These are phyloP conservation scores for Pythium vanterpoolii DNA, from an alignment of 352 stramenopile species.

Conservation along the genomic window DNA sequence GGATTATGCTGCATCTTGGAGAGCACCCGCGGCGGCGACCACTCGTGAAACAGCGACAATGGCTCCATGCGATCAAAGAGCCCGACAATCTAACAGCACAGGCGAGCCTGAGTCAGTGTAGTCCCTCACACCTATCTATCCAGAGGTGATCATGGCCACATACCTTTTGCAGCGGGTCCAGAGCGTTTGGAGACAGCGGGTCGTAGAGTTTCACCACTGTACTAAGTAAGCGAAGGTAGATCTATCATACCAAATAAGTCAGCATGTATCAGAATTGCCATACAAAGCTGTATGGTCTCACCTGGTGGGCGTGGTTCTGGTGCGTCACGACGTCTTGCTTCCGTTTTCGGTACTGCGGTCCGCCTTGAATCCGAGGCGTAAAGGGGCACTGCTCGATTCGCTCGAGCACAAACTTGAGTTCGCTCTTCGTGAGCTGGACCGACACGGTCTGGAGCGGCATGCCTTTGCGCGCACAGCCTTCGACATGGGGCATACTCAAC, in stretches of 20 bases:
- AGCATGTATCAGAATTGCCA: too few species aligned
- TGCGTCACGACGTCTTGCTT: constrained; percentile 45
- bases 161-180: constrained; percentile 65
- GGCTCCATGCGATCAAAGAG: constrained; percentile 64
- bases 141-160: neutral
- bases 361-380: constrained; percentile 45
- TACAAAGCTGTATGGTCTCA: too few species aligned
- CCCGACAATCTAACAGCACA: constrained; percentile 40
- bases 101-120: neutral
- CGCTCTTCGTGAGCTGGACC: constrained; percentile 79
- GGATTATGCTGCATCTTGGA: constrained; percentile 39
- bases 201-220: constrained; percentile 61
- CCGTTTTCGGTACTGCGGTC: constrained; percentile 61
- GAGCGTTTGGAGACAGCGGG: constrained; percentile 34
- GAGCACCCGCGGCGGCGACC: constrained; percentile 62
- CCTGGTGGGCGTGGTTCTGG: constrained; percentile 80
- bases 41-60: constrained; percentile 72
- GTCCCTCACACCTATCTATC: neutral
- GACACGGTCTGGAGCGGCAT: constrained; percentile 70
- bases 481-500: constrained; percentile 84
- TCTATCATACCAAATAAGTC: constrained; percentile 26
- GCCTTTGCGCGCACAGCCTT: constrained; percentile 74
- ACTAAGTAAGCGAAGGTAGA: constrained; percentile 65
- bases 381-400: constrained; percentile 73
- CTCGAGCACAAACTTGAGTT: constrained; percentile 84